These are phyloP conservation scores for Chenopodium formosanum DNA, from an alignment of 148 eudicot species.

Conservation along the genomic window DNA sequence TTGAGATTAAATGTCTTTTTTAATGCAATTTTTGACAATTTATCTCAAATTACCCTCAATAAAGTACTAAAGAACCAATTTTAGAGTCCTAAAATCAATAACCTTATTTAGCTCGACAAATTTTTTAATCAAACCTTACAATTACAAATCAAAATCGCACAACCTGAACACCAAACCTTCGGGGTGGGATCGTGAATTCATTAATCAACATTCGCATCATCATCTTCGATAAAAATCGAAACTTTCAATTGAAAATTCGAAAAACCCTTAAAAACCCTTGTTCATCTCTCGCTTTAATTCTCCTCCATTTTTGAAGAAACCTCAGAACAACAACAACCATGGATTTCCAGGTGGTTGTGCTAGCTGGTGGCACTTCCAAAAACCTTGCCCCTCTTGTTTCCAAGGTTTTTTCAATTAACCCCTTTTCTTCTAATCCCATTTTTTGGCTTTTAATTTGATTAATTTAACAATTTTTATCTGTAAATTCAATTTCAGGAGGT, in stretches of 20 bases:
- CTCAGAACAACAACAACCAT: slow-evolving; percentile 26
- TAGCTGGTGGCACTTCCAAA: slow-evolving; percentile 93
- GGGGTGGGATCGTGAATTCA: neutral
- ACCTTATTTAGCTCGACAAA: too few relatives aligned
- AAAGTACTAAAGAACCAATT: too few relatives aligned
- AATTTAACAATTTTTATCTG: neutral
- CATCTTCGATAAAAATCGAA: neutral
- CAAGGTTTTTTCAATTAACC: slow-evolving; percentile 40
- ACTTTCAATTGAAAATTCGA: neutral
- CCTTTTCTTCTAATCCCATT: neutral
- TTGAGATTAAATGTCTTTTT: too few relatives aligned
- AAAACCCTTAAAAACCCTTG: slow-evolving; percentile 27
- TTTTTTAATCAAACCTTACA: too few relatives aligned
- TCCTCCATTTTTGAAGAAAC: neutral
- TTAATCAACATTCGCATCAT: neutral
- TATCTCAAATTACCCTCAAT: too few relatives aligned
- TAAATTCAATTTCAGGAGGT: slow-evolving; percentile 52
- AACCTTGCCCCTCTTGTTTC: slow-evolving; percentile 82
- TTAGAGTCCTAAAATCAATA: too few relatives aligned
- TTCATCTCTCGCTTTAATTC: slow-evolving; percentile 9
- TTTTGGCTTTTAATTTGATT: slow-evolving; percentile 5
- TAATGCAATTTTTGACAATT: too few relatives aligned
- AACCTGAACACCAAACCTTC: neutral
- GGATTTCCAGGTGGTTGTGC: slow-evolving; percentile 97
- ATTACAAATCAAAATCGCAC: neutral